Conservation (phyloP, 1,139 yeast genomes). For the Yamadazyma atmosphaerica region DNA sequence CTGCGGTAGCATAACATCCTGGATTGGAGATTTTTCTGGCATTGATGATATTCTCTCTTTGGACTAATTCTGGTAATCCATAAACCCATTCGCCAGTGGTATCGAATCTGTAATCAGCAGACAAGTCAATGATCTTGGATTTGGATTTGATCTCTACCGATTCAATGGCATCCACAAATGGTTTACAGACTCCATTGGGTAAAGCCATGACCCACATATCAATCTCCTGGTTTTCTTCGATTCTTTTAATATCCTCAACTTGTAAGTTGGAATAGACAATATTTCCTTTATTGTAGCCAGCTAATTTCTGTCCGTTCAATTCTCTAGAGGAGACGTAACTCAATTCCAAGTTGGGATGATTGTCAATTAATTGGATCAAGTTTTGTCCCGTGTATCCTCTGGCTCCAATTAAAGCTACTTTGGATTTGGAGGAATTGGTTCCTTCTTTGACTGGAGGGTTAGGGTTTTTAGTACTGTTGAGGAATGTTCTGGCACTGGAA, state of each 20-base stretch:
- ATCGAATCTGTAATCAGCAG: constrained; percentile 96
- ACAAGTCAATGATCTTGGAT: constrained; percentile 84
- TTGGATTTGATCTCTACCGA: constrained; percentile 49
- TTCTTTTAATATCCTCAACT: constrained; percentile 75
- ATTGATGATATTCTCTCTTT: constrained; percentile 62
- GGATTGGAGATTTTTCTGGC: constrained; percentile 93
- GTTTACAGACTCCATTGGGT: constrained; percentile 97
- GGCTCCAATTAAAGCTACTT: constrained; percentile 95
- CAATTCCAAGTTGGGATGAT: constrained; percentile 83
- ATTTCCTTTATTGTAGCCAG: constrained; percentile 81
- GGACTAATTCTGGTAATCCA: constrained; percentile 84
- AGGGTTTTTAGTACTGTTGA: constrained; percentile 53
- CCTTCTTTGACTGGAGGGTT: constrained; percentile 72
- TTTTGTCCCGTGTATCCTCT: constrained; percentile 98
- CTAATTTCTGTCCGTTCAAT: constrained; percentile 79
- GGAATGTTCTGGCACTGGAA: constrained; percentile 12
- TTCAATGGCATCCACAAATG: constrained; percentile 93
- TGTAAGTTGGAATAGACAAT: constrained; percentile 83
- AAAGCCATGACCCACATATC: constrained; percentile 99
- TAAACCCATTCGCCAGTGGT: constrained; percentile 85
- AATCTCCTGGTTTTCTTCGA: constrained; percentile 75
- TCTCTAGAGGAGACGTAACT: constrained; percentile 96
- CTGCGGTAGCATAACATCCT: constrained; percentile 98
- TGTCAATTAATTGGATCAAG: constrained; percentile 79
- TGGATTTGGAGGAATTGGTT: constrained; percentile 57